Evolutionary conservation across 768 basidiomycete genomes (phyloP).

Genomic region (Pseudohyphozyma bogoriensis): DNA sequence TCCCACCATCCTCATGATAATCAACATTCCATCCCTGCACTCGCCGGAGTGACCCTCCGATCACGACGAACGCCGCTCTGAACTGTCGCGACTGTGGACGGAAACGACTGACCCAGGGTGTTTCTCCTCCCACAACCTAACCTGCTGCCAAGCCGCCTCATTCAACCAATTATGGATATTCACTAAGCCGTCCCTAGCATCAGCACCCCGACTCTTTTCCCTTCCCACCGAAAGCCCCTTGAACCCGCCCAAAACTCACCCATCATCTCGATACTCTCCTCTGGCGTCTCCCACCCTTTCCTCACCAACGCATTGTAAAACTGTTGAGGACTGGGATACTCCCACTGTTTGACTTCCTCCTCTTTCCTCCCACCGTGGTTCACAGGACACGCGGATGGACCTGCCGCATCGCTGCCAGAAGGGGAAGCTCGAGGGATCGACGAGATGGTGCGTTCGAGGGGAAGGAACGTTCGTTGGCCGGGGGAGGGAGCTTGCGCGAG

Average conservation of each 20-base stretch:
- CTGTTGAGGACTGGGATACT: slow-evolving; percentile 94
- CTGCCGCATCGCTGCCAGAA: background rate
- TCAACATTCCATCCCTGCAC: background rate
- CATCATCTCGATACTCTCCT: slow-evolving; percentile 92
- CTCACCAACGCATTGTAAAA: slow-evolving; percentile 93
- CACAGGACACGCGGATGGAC: slow-evolving; percentile 19
- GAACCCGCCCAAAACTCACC: too few relatives aligned
- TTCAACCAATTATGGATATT: slow-evolving; percentile 97
- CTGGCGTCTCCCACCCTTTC: slow-evolving; percentile 96
- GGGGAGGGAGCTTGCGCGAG: slow-evolving; percentile 60
- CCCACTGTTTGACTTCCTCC: slow-evolving; percentile 50
- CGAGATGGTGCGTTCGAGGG: slow-evolving; percentile 63
- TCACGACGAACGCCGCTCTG: too few relatives aligned
- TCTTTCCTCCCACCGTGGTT: slow-evolving; percentile 40
- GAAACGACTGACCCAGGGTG: slow-evolving; percentile 48
- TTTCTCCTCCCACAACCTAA: slow-evolving; percentile 80
- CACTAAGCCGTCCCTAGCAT: too few relatives aligned
- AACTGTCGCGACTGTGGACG: too few relatives aligned
- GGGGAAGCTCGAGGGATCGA: slow-evolving; percentile 61
- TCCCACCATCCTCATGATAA: background rate
- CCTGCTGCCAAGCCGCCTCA: slow-evolving; percentile 91
- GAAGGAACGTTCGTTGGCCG: slow-evolving; percentile 52
- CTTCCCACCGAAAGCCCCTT: too few relatives aligned
- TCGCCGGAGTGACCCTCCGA: background rate
- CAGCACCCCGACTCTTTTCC: too few relatives aligned